phyloP scores from a whole-genome alignment of 106 monocot species.

The Dendrobium officinale region DNA sequence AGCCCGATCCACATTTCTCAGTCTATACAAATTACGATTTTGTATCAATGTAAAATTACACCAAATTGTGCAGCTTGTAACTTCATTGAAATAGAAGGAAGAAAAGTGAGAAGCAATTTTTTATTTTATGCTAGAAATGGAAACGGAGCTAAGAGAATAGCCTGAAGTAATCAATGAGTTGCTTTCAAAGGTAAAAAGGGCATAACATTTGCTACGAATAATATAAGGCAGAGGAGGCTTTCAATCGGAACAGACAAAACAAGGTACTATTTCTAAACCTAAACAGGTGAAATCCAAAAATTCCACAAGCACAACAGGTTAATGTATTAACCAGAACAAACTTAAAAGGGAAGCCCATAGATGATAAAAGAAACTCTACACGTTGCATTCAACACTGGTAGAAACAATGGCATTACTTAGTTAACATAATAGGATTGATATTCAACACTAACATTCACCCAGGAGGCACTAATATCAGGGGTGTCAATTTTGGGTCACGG shows the following conservation, averaged over 20 bases:
- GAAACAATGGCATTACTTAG: background rate
- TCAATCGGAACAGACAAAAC: constrained; percentile 1
- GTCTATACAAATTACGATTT: constrained; percentile 53
- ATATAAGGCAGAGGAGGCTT: background rate
- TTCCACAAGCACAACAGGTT: background rate
- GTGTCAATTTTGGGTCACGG: too few relatives aligned
- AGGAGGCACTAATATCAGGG: background rate
- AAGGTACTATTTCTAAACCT: background rate
- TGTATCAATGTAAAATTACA: constrained; percentile 4
- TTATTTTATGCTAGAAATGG: constrained; percentile 1
- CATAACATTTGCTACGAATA: background rate
- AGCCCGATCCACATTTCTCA: constrained; percentile 78
- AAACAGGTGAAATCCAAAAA: background rate
- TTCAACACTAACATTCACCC: background rate
- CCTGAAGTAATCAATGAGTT: background rate
- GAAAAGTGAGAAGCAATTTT: background rate
- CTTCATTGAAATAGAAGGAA: background rate
- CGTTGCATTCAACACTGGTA: background rate
- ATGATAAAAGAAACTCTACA: background rate
- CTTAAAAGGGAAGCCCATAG: background rate
- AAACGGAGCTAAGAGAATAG: background rate
- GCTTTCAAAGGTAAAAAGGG: constrained; percentile 3
- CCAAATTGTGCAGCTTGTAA: background rate
- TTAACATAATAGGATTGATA: background rate
- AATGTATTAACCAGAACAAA: background rate